Percentiles rank a stretch among this genome's conserved stretches.
Evolutionary conservation across 2,329 filamentous ascomycete genomes (phyloP).

Genomic region (Ophiostoma ips): DNA sequence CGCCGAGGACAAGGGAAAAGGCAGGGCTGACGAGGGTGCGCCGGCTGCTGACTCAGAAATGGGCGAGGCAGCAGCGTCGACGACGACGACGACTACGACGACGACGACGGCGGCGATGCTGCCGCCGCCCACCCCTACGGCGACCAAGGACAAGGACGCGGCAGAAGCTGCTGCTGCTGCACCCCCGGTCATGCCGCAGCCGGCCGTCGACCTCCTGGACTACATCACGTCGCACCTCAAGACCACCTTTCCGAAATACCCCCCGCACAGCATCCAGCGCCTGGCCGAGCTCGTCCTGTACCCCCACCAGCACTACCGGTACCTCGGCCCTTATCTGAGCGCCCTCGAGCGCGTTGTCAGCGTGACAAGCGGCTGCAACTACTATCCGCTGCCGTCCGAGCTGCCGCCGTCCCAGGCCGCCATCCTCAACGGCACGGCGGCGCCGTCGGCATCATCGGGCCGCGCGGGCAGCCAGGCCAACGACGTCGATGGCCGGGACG

Average conservation of each 20-base stretch:
- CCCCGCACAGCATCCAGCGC: conserved; percentile 86
- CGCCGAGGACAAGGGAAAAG: not conserved
- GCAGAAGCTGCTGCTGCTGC: conserved; percentile 11
- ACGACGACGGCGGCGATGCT: not conserved
- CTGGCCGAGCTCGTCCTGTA: conserved; percentile 72
- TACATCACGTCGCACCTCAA: conserved; percentile 48
- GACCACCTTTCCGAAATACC: conserved; percentile 54
- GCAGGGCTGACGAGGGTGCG: too few species aligned
- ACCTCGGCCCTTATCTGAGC: conserved; percentile 71
- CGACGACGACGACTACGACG: not conserved
- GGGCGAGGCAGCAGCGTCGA: not conserved
- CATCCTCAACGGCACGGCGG: not conserved
- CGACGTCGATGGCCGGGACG: not conserved
- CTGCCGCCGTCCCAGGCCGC: conserved; percentile 23
- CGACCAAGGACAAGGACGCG: not conserved
- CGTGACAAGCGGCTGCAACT: conserved; percentile 67
- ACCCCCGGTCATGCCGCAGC: conserved; percentile 41
- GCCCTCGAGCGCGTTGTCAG: conserved; percentile 83
- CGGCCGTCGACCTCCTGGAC: conserved; percentile 46
- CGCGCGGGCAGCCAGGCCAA: not conserved
- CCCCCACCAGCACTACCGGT: conserved; percentile 67
- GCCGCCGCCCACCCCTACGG: not conserved
- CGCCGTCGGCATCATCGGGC: not conserved
- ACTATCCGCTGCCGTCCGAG: conserved; percentile 68
- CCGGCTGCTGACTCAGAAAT: too few species aligned